Evolutionary conservation across 1,284 basidiomycete species (phyloP).

Genomic region (Puccinia horiana): DNA sequence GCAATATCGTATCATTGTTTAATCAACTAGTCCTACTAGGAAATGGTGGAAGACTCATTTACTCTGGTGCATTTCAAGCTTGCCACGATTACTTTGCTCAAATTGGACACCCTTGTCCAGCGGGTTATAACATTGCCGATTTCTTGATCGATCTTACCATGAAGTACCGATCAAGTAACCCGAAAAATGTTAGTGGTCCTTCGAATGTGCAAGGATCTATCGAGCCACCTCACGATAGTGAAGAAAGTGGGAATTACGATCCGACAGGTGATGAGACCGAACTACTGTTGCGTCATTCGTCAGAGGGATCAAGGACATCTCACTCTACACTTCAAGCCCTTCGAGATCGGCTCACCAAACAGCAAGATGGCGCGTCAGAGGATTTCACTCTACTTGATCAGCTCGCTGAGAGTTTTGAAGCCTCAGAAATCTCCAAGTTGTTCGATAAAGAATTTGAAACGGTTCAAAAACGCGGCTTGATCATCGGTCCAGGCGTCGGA

Average conservation of each 20-base stretch:
- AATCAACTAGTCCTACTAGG: constrained; percentile 86
- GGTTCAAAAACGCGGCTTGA: constrained; percentile 56
- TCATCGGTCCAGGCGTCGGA: constrained; percentile 8
- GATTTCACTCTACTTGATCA: constrained; percentile 62
- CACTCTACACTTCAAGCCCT: constrained; percentile 6
- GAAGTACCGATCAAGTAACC: constrained; percentile 31
- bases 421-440: constrained; percentile 68
- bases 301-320: constrained; percentile 9
- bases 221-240: constrained; percentile 3
- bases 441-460: constrained; percentile 70
- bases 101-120: constrained; percentile 80
- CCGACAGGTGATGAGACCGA: constrained; percentile 11
- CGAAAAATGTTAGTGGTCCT: background rate
- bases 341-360: background rate
- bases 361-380: background rate
- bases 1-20: constrained; percentile 92
- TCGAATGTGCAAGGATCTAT: background rate
- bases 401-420: constrained; percentile 73
- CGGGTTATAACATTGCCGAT: constrained; percentile 96
- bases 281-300: constrained; percentile 13
- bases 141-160: constrained; percentile 71
- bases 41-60: constrained; percentile 73
- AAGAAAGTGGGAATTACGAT: background rate
- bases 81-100: constrained; percentile 78
- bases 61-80: constrained; percentile 72